Evolutionary conservation across 2,329 filamentous ascomycete species (phyloP), one percentile per base, ranked within the genome.

Genomic region (Calonectria henricotiae): DNA sequence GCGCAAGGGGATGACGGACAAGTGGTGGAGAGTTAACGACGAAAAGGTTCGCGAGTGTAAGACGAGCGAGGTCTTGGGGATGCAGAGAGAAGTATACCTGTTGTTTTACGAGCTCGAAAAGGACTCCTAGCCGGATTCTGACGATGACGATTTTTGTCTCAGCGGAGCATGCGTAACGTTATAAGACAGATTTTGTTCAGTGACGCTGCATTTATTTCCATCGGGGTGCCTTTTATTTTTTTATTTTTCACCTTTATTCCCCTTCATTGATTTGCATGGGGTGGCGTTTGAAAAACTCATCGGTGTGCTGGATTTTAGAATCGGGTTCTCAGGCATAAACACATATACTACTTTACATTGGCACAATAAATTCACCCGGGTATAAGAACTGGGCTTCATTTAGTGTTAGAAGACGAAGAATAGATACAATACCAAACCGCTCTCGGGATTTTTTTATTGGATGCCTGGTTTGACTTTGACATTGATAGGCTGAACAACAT

Each of bases 21-120:
- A 82, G 73, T 99, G 96, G 96, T 99, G 96, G 96, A 91, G 96
- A 41, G 97, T 99, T 74, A 98, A 95, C 74, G 96, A 99, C 80
- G 96, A 99, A 75, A 98, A 97, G 83, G 90, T 98, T 77, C 96
- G 96, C 80, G 96, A 98, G 83, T 93, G 94, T 75, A 98, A 95
- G 85, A 98, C 95, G 6, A 90, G 88, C 65, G 96, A 99, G 76
- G 94, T 99, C 7, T 82, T 99, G 68, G 90, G 91, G 8, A 98
- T 98, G 95, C 95, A 98, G 83, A 92, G 92, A 77, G 96, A 99
- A 82, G 96, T 98, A 0, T 99, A 99, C 81, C 85, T 99, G 80
- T 83, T 99, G 62, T 99, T 99, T 82, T 99, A 99, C 82, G 96
- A 98, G 85, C 85, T 97, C 76, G 93, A 96, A 73, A 86, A 86